Conservation (phyloP, 345 rosid species). For the Kandelia obovata region DNA sequence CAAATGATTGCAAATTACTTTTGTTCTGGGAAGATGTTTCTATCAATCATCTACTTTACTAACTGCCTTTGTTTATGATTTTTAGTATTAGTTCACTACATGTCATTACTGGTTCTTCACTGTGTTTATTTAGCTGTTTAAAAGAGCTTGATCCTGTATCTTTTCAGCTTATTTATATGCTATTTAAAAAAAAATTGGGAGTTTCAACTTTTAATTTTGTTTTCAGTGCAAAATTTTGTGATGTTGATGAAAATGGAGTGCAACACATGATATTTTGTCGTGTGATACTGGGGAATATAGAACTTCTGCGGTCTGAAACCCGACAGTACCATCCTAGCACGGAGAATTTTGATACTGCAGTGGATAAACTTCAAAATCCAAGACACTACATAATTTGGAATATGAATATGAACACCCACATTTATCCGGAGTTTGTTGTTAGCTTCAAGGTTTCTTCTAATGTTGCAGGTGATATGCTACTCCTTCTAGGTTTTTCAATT, state of each 20-base stretch:
- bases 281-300: constrained; percentile 88
- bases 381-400: constrained; percentile 64
- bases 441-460: constrained; percentile 70
- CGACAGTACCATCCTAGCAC: constrained; percentile 59
- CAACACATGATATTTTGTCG: constrained; percentile 66
- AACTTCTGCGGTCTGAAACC: constrained; percentile 55
- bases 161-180: background rate
- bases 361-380: constrained; percentile 68
- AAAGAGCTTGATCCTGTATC: background rate
- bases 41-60: too few relatives aligned
- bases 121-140: too few relatives aligned
- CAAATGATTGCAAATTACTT: too few relatives aligned
- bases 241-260: constrained; percentile 82
- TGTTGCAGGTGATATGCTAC: constrained; percentile 66
- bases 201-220: constrained; percentile 22
- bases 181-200: background rate
- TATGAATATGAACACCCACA: constrained; percentile 79
- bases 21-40: too few relatives aligned
- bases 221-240: constrained; percentile 75
- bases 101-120: too few relatives aligned
- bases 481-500: constrained; percentile 11
- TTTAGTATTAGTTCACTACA: too few relatives aligned
- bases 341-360: constrained; percentile 73
- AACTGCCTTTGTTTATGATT: too few relatives aligned
- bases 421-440: constrained; percentile 81